phyloP scores from a whole-genome alignment of 2,329 filamentous ascomycete species.

The Cryoendolithus antarcticus region DNA sequence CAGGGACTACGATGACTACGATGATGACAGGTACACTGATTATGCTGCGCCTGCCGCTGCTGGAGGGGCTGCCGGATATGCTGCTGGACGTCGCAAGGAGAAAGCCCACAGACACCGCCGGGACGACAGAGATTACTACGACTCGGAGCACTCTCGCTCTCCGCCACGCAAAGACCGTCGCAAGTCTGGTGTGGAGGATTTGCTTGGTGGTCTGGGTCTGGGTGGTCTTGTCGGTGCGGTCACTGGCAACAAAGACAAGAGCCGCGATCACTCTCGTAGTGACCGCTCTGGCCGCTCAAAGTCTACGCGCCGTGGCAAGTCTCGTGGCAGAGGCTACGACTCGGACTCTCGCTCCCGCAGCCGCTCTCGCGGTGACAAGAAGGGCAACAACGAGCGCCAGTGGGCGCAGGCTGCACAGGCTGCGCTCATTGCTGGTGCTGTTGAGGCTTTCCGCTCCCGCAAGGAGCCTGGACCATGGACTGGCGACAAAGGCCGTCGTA shows the following conservation, averaged over 20 bases:
- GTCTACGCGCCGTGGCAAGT: conserved; percentile 36
- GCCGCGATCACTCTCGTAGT: conserved; percentile 48
- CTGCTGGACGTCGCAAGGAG: conserved; percentile 18
- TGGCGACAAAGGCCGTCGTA: conserved; percentile 80
- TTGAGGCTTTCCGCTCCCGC: conserved; percentile 81
- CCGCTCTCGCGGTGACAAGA: conserved; percentile 36
- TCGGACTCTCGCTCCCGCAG: conserved; percentile 37
- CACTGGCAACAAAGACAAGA: conserved; percentile 39
- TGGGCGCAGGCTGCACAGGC: conserved; percentile 75
- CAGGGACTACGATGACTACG: conserved; percentile 31
- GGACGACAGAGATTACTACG: conserved; percentile 31
- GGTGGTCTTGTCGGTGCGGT: conserved; percentile 41
- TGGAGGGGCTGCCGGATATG: conserved; percentile 25
- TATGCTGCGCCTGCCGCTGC: conserved; percentile 32
- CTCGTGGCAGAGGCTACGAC: conserved; percentile 36
- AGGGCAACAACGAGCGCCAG: conserved; percentile 49
- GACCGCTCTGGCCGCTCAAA: conserved; percentile 21
- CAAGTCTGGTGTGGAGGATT: conserved; percentile 51
- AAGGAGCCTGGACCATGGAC: conserved; percentile 84
- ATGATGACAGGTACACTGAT: conserved; percentile 46
- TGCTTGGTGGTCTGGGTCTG: conserved; percentile 45
- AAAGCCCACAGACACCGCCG: conserved; percentile 19
- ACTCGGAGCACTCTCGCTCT: conserved; percentile 32
- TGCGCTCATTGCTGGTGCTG: conserved; percentile 76
- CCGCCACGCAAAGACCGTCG: conserved; percentile 34